Percentiles rank a stretch among this genome's conserved stretches.
Evolutionary conservation across 805 yeast species (phyloP).

Genomic region (Lipomyces anomalus): DNA sequence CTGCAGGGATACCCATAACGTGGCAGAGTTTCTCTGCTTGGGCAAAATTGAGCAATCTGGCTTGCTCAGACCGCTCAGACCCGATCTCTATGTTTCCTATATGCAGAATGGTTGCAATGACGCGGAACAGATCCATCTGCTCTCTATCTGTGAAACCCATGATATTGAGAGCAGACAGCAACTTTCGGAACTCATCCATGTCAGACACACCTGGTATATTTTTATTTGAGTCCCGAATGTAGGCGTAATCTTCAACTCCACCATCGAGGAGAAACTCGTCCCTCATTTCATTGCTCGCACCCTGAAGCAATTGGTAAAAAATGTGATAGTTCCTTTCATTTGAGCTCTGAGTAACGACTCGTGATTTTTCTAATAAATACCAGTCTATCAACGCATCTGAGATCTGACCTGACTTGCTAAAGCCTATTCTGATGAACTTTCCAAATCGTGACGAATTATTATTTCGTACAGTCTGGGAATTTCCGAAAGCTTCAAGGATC

Average conservation of each 20-base stretch:
- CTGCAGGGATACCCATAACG: conserved; percentile 58
- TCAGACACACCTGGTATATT: conserved; percentile 75
- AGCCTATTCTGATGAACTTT: conserved; percentile 84
- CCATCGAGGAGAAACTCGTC: conserved; percentile 38
- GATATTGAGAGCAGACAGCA: conserved; percentile 60
- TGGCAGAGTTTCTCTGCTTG: conserved; percentile 49
- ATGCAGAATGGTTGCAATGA: conserved; percentile 71
- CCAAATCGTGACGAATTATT: conserved; percentile 96
- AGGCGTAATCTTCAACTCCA: conserved; percentile 45
- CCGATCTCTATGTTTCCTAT: conserved; percentile 78
- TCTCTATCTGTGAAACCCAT: conserved; percentile 64
- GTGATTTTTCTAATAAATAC: conserved; percentile 87
- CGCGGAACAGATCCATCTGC: conserved; percentile 51
- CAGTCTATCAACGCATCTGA: conserved; percentile 91
- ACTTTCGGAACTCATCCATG: conserved; percentile 53
- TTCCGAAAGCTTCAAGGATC: conserved; percentile 91
- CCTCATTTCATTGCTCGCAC: conserved; percentile 45
- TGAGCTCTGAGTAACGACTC: conserved; percentile 71
- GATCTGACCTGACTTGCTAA: conserved; percentile 56
- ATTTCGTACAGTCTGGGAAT: conserved; percentile 90
- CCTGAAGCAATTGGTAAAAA: conserved; percentile 78
- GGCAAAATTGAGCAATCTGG: conserved; percentile 51
- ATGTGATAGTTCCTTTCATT: conserved; percentile 89
- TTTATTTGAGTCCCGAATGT: conserved; percentile 51
- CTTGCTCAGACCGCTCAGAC: conserved; percentile 60